Percentiles rank a stretch among this genome's conserved stretches.
Conservation (phyloP, 2,329 filamentous ascomycete species). For the Dryadomyces quercus-mongolicae region DNA sequence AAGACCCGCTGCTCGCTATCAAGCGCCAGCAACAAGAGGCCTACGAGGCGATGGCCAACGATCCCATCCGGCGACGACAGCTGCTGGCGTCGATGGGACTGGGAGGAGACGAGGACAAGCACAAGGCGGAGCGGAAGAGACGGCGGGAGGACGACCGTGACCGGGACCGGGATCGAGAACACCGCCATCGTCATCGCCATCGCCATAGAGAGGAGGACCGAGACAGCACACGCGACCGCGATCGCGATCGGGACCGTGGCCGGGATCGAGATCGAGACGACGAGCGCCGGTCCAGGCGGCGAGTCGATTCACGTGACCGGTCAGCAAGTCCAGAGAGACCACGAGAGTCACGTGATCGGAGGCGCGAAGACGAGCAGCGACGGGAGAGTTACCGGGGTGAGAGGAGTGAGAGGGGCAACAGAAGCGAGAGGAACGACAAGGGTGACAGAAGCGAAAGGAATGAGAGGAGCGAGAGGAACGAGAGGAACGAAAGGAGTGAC, state of each 20-base stretch:
- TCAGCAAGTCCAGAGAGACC: background rate
- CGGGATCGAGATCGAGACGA: background rate
- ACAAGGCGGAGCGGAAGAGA: constrained; percentile 7
- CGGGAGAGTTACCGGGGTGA: too few species aligned
- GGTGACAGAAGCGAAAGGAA: constrained; percentile 1
- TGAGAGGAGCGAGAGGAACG: constrained; percentile 6
- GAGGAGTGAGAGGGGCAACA: background rate
- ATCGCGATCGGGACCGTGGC: constrained; percentile 14
- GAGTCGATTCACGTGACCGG: background rate
- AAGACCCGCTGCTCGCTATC: constrained; percentile 86
- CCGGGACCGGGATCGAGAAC: constrained; percentile 16
- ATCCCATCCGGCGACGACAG: constrained; percentile 55
- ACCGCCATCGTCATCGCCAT: background rate
- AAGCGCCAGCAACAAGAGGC: constrained; percentile 82
- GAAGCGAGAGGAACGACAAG: background rate
- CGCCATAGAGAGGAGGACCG: constrained; percentile 10
- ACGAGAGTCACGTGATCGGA: background rate
- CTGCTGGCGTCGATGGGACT: constrained; percentile 53
- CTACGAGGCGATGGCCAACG: constrained; percentile 69
- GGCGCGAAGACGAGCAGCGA: background rate
- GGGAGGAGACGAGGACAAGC: constrained; percentile 27
- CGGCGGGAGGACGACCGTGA: constrained; percentile 8
- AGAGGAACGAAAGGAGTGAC: constrained; percentile 7
- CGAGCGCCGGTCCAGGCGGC: background rate
- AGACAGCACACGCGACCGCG: background rate